phyloP scores from a whole-genome alignment of 2,329 filamentous ascomycete genomes.

The Fusarium transvaalense region DNA sequence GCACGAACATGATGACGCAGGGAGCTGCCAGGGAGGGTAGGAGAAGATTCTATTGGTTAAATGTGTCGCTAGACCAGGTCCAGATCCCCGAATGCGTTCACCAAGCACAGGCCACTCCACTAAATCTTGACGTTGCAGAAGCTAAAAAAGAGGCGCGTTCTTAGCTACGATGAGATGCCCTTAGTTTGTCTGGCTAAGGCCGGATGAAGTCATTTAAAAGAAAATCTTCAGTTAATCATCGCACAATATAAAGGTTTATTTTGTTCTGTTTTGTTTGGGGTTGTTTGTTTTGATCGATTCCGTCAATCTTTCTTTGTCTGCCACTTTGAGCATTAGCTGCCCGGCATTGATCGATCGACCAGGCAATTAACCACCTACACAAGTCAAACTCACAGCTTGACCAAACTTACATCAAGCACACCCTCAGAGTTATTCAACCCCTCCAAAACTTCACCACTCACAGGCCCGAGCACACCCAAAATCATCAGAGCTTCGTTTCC shows the following conservation, averaged over 20 bases:
- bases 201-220: conserved; percentile 37
- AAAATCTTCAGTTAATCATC: conserved; percentile 1
- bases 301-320: not conserved
- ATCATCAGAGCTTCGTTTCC: conserved; percentile 85
- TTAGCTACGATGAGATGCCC: conserved; percentile 4
- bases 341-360: not conserved
- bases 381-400: conserved; percentile 55
- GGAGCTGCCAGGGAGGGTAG: conserved; percentile 16
- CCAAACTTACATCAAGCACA: conserved; percentile 67
- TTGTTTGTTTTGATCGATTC: not conserved
- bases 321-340: not conserved
- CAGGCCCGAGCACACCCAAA: conserved; percentile 75
- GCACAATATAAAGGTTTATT: not conserved
- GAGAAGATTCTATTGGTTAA: conserved; percentile 16
- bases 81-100: conserved; percentile 24
- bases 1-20: conserved; percentile 37
- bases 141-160: conserved; percentile 13
- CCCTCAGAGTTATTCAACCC: conserved; percentile 64
- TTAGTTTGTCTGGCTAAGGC: conserved; percentile 21
- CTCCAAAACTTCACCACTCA: conserved; percentile 67
- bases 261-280: not conserved
- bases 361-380: not conserved
- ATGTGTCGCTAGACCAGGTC: conserved; percentile 17
- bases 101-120: conserved; percentile 30
- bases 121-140: conserved; percentile 14